phyloP scores from a whole-genome alignment of 208 protist species.

The Crithidia fasciculata region DNA sequence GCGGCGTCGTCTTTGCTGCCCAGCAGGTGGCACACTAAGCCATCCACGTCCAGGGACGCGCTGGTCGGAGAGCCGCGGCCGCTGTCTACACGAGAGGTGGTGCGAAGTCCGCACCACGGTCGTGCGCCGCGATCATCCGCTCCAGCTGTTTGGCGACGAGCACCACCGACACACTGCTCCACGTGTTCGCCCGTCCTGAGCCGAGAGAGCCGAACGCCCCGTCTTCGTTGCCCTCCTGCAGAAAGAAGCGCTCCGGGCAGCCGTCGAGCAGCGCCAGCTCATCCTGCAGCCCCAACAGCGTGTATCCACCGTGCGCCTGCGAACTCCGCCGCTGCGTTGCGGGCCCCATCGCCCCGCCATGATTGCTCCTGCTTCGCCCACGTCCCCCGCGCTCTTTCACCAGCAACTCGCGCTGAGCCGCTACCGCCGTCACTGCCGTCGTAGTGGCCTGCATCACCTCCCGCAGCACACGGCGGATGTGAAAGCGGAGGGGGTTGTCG shows the following conservation, averaged over 20 bases:
- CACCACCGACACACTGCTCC: constrained; percentile 33
- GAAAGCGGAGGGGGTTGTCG: constrained; percentile 58
- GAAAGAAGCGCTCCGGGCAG: constrained; percentile 60
- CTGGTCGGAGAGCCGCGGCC: not conserved
- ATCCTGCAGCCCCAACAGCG: constrained; percentile 77
- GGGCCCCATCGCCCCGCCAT: not conserved
- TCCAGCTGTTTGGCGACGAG: constrained; percentile 68
- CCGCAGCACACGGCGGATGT: constrained; percentile 63
- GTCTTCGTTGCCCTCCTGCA: constrained; percentile 8
- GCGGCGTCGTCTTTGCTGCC: not conserved
- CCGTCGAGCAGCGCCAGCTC: constrained; percentile 73
- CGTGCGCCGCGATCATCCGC: constrained; percentile 38
- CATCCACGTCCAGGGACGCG: not conserved
- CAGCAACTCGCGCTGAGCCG: not conserved
- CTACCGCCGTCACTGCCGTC: constrained; percentile 13
- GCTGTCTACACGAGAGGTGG: too few species aligned
- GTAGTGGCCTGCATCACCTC: constrained; percentile 64
- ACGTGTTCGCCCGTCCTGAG: not conserved
- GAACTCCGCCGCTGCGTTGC: constrained; percentile 7
- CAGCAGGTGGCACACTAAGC: constrained; percentile 7
- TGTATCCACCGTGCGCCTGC: constrained; percentile 53
- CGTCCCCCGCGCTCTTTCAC: not conserved
- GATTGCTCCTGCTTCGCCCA: not conserved
- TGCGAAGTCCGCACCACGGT: constrained; percentile 21
- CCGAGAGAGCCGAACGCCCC: too few species aligned